Evolutionary conservation across 2,329 filamentous ascomycete genomes (phyloP), one percentile per base, ranked within the genome.

Genomic region (Stachybotrys elegans): DNA sequence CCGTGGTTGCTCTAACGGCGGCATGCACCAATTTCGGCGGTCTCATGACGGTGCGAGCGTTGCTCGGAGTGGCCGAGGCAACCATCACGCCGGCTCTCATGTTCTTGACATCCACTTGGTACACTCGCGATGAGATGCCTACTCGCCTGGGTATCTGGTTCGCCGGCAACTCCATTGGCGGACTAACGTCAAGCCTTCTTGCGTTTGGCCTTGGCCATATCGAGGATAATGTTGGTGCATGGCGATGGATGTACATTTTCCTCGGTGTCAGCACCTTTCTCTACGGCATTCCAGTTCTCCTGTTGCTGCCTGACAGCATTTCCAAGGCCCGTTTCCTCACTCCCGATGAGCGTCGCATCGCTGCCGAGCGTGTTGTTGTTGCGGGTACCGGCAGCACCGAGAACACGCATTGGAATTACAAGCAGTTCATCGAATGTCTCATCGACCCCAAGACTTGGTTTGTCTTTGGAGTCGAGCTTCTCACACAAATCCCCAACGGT

Each of bases 21-120:
- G 62, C 67, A 5, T 75, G 70, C 46, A 66, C 59, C 29, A 69
- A 64, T 49, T 76, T 70, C 38, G 70, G 58, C 6, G 69, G 71
- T 1, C 60, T 80, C 3, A 54, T 77, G 17, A 60, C 68, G 1
- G 67, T 73, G 9, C 70, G 78, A 1, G 74, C 79, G 53, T 58
- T 80, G 8, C 65, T 79, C 0, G 78, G 78, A 8, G 65, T 72
- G 22, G 69, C 70, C 3, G 77, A 81, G 55, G 73, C 76, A 2
- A 70, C 68, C 14, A 68, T 78, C 39, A 70, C 68, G 0, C 77
- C 78, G 0, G 70, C 68, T 2, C 72, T 78, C 43, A 73, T 78
- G 59, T 70, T 75, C 50, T 63, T 79, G 48, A 76, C 72, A 1
- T 68, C 68, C 4, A 75, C 71, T 6, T 78, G 72, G 72, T 79